Base-by-base conservation (phyloP, 2,329 filamentous ascomycete genomes). In the Stachybotrys elegans region DNA sequence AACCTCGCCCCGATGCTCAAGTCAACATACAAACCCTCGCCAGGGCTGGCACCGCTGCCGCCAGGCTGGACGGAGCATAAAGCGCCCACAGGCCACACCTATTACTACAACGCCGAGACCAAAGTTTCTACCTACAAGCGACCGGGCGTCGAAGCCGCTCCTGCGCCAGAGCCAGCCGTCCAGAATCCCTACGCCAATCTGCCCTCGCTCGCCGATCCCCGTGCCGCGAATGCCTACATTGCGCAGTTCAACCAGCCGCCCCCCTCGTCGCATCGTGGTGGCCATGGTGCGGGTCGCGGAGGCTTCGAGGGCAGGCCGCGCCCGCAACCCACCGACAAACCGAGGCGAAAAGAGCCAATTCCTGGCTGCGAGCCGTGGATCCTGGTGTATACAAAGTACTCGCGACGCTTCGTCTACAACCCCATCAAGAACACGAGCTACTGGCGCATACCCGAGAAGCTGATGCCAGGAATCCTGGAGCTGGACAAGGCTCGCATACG, bases 51-150 rank as follows among this genome's bases (percentile, higher is more conserved):
- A 37, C 80, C 86, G 27, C 72, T 96, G 1, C 84, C 83, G 22
- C 74, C 83, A 35, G 90, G 88, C 50, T 96, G 91, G 91, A 88
- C 86, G n/a, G 88, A 95, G 65, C 90, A 96, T 68, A 91, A 84
- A 66, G 89, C 91, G 42, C 91, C 90, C 6, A 84, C 85, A 41
- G 89, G 89, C 5, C 90, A 95, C 64, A 76, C 76, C 22, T 96
- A 95, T 69, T 96, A 91, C 67, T 93, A 94, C 70, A 85, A 95
- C 68, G 73, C 82, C 37, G 72, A 78, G 44, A 92, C 88, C 2
- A 89, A 93, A 57, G 79, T 88, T 57, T 95, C 91, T 1, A 95
- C 91, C 35, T 96, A 95, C 63, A 85, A 77, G 31, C 81, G 88
- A 25, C 91, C 91, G n/a, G 68, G 68, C 46, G 59, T 65, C 9